Evolutionary conservation across 1,139 yeast genomes (phyloP).

Genomic region (Saccharomyces hybrid): DNA sequence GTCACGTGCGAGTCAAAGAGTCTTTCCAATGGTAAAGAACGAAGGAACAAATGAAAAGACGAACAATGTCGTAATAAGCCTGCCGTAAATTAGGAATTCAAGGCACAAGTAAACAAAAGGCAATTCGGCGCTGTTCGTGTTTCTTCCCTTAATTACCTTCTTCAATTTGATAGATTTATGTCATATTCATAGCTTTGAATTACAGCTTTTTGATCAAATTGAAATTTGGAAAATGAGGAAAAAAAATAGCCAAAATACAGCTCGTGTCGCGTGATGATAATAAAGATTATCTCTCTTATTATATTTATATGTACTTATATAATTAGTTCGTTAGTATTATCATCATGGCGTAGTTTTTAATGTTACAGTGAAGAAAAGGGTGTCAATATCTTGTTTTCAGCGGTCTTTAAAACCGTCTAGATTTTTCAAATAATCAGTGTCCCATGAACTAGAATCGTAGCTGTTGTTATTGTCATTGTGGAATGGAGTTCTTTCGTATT

Average conservation of each 20-base stretch:
- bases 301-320: not conserved
- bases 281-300: not conserved
- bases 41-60: not conserved
- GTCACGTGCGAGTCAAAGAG: not conserved
- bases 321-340: not conserved
- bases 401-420: not conserved
- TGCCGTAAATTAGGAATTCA: not conserved
- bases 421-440: constrained; percentile 1
- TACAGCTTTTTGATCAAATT: not conserved
- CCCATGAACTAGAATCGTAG: constrained; percentile 1
- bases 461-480: not conserved
- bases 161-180: not conserved
- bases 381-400: not conserved
- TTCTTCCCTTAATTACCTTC: not conserved
- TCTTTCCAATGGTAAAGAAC: not conserved
- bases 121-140: not conserved
- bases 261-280: not conserved
- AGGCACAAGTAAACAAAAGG: not conserved
- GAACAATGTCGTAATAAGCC: not conserved
- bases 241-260: not conserved
- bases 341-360: not conserved
- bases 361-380: not conserved
- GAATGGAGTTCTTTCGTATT: not conserved
- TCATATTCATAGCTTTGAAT: not conserved
- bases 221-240: not conserved